These are phyloP conservation scores for Didymella glomerata DNA, from an alignment of 2,329 filamentous ascomycete species.

Conservation along the genomic window DNA sequence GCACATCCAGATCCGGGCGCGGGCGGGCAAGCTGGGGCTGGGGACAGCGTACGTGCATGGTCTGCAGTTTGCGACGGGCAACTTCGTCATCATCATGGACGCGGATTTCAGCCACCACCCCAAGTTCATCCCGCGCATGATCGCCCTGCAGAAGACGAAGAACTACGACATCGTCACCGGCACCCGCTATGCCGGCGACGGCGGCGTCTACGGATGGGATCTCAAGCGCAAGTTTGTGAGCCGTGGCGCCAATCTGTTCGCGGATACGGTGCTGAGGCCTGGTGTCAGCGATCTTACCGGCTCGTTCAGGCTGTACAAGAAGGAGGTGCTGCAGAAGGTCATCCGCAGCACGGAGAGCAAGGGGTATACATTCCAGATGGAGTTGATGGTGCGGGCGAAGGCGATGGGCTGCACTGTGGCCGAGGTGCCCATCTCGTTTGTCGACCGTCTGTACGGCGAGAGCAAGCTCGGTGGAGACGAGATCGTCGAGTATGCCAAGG, in stretches of 20 bases:
- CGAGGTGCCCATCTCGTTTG: slow-evolving; percentile 96
- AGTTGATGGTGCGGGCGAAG: slow-evolving; percentile 98
- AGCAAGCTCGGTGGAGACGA: slow-evolving; percentile 93
- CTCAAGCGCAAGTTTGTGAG: slow-evolving; percentile 80
- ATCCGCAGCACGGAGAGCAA: slow-evolving; percentile 92
- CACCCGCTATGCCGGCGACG: slow-evolving; percentile 86
- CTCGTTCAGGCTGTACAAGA: slow-evolving; percentile 95
- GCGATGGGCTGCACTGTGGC: slow-evolving; percentile 92
- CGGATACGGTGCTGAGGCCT: slow-evolving; percentile 90
- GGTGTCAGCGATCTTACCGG: slow-evolving; percentile 96
- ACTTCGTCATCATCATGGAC: slow-evolving; percentile 99
- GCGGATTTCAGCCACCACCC: slow-evolving; percentile 99
- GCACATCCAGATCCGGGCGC: slow-evolving; percentile 84
- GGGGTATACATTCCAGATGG: slow-evolving; percentile 99
- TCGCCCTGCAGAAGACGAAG: slow-evolving; percentile 76
- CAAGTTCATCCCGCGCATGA: slow-evolving; percentile 97
- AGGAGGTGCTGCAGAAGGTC: slow-evolving; percentile 84
- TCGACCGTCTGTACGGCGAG: slow-evolving; percentile 90
- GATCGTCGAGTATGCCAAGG: slow-evolving; percentile 94
- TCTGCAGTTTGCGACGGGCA: slow-evolving; percentile 86
- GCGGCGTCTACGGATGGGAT: slow-evolving; percentile 95
- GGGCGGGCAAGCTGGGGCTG: slow-evolving; percentile 94
- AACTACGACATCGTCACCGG: slow-evolving; percentile 97
- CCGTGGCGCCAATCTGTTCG: slow-evolving; percentile 91
- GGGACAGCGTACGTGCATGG: slow-evolving; percentile 97